Percentiles rank a stretch among this genome's conserved stretches.
These are phyloP conservation scores for Teratosphaeria zuluensis DNA, from an alignment of 2,329 filamentous ascomycete species.

Conservation along the genomic window DNA sequence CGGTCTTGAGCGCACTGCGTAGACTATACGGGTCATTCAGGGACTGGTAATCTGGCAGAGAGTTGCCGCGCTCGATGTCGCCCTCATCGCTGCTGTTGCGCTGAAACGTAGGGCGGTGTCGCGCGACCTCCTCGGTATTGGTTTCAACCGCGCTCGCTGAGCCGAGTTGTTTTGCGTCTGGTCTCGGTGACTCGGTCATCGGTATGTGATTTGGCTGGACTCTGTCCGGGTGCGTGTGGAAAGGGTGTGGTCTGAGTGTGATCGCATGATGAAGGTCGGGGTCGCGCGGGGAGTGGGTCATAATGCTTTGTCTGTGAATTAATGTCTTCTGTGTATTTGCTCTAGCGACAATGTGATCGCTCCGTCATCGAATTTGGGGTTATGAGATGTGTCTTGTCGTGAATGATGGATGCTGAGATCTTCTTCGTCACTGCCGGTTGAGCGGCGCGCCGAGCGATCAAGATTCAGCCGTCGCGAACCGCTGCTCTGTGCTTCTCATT, in stretches of 20 bases:
- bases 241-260: slow-evolving; percentile 38
- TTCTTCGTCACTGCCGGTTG: background rate
- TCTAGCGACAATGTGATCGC: background rate
- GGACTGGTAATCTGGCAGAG: slow-evolving; percentile 47
- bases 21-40: slow-evolving; percentile 77
- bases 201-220: slow-evolving; percentile 13
- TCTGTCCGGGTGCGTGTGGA: slow-evolving; percentile 26
- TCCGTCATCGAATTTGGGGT: background rate
- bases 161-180: slow-evolving; percentile 19
- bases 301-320: slow-evolving; percentile 2
- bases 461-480: background rate
- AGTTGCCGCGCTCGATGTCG: slow-evolving; percentile 38
- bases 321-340: background rate
- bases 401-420: background rate
- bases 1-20: slow-evolving; percentile 64
- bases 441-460: background rate
- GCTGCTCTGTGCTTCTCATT: background rate
- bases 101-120: slow-evolving; percentile 26
- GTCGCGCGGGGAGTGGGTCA: slow-evolving; percentile 22
- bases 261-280: slow-evolving; percentile 40
- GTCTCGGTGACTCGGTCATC: slow-evolving; percentile 15
- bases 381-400: background rate
- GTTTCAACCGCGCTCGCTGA: slow-evolving; percentile 32
- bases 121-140: slow-evolving; percentile 11
- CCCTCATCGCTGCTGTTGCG: slow-evolving; percentile 21